Evolutionary conservation across 192 early-diverging fungal species (phyloP), one percentile per base, ranked within the genome.

Genomic region (Lunasporangiospora selenospora): DNA sequence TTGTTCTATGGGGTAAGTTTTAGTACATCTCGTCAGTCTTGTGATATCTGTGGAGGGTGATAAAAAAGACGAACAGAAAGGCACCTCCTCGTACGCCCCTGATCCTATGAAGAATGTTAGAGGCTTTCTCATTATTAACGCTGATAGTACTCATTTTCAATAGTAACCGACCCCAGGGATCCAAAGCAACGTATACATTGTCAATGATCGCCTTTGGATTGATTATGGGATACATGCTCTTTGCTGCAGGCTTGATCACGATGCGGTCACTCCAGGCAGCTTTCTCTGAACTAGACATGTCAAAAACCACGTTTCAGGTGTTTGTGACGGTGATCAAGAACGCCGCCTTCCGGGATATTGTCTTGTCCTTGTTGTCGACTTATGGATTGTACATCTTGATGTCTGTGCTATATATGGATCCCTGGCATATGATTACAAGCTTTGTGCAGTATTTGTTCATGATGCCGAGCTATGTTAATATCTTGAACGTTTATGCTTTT

Each of bases 401-500:
- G 18, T 81, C 79, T n/a, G 15, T 90, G 18, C 40, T 91, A 6
- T 87, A 88, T 57, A 58, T 85, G 32, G 90, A 93, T 55, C 89
- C 91, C 4, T 92, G 88, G 89, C 91, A 93, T 55, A 88, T 90
- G 84, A 67, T 93, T 19, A 90, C 87, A 5, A 82, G 82, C 19
- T 83, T 90, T 46, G 31, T 89, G 27, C 89, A 89, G 69, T 91
- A 91, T 51, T 45, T 87, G 58, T 76, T 92, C 46, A 77, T 93
- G 70, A 78, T 89, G 64, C 91, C 92, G n/a, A 84, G 84, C 52
- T 94, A 88, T 70, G 75, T 86, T 30, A 94, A 93, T 73, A 88
- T 94, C 62, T 52, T 93, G 24, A 90, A 85, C 79, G 84, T 93
- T 19, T 93, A 93, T 51, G 88, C 92, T 0, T 93, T 92, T 67